Evolutionary conservation across 768 basidiomycete species (phyloP), one percentile per base, ranked within the genome.

Genomic region (Mycena albidolilacea): DNA sequence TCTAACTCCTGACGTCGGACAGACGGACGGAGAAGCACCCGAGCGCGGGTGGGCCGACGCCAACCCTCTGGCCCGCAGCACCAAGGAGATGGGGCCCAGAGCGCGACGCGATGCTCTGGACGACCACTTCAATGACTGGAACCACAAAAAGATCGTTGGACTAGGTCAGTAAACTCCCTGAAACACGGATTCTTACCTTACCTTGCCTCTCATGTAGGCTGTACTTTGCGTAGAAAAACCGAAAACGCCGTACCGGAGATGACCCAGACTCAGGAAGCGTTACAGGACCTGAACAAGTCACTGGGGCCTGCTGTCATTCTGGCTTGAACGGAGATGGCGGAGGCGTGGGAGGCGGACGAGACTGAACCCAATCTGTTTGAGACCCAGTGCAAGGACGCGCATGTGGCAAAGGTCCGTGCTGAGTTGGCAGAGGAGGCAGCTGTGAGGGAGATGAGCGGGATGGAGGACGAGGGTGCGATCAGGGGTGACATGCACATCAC

Each of bases 11-110:
- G 41, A 4, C 30, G 30, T 30, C 30, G 30, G 30, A 30, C 30
- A 30, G 4, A 30, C 30, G 30, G 30, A 30, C 14, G 6, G 41
- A 43, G 41, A 85, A 67, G 80, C 75, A 5, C 75, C 77, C 0
- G 85, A 86, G 71, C 74, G 80, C 0, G 78, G 78, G 0, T 85
- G 84, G 85, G 65, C 77, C 0, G 65, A 68, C 8, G 68, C 78
- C 7, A 84, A 85, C 70, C 65, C 67, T 0, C 38, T 80, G 7
- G 79, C 81, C 0, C 52, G 38, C 0, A 81, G 80, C 37, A 83
- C 81, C 0, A 73, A 73, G 57, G 81, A 84, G 67, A 86, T 86
- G 85, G 79, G 80, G 0, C 79, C 80, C 0, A 81, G 81, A 11
- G 66, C 77, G 14, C 71, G 80, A 8, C 74, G 67, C 0, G 82